Base-by-base conservation (phyloP, 139 green algal species). In the Microglena sp. region DNA sequence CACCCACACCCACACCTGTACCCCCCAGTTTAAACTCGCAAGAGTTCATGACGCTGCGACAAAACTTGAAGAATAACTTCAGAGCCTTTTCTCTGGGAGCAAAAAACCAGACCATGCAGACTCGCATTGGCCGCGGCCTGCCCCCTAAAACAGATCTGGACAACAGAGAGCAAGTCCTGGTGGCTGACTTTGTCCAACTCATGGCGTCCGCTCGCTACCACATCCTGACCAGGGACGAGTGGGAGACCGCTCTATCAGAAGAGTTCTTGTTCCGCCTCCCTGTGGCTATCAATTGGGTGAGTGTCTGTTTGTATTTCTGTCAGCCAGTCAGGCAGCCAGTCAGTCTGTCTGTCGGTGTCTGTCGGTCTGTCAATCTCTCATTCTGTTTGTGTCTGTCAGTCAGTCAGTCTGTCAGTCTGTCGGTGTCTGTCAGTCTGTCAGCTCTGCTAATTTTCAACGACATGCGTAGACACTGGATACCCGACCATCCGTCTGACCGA, bases 201-300 rank as follows among this genome's bases (percentile, higher is more conserved):
- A 75, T 93, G 72, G 30, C 66, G 21, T 64, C 71, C 2, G 70
- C 72, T 1, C 81, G 89, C 57, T 93, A 83, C 76, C 60, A 79
- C 33, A 64, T 88, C 40, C 56, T 91, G 32, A 81, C 61, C 33
- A 27, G 67, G 22, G 43, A 71, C 7, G 80, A 89, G 30, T 93
- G 81, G 81, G 67, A 84, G 0, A 69, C 78, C n/a, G 84, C 86
- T 8, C 64, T 79, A 54, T 54, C 54, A 5, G 83, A 93, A 58
- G 62, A 82, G 46, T 93, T 91, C 72, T 70, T 74, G 66, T 82
- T 92, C 64, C 76, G 67, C 5, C 77, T 88, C 65, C 86, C 86
- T 2, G 74, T 90, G 29, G 35, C 70, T n/a, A 81, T 90, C 5
- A 82, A 87, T 44, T 89, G 78, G 80, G 59, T 35, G 34, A 8